Percentiles rank a stretch among this genome's conserved stretches.
phyloP scores from a whole-genome alignment of 441 rosid species.

The Gossypium schwendimanii region DNA sequence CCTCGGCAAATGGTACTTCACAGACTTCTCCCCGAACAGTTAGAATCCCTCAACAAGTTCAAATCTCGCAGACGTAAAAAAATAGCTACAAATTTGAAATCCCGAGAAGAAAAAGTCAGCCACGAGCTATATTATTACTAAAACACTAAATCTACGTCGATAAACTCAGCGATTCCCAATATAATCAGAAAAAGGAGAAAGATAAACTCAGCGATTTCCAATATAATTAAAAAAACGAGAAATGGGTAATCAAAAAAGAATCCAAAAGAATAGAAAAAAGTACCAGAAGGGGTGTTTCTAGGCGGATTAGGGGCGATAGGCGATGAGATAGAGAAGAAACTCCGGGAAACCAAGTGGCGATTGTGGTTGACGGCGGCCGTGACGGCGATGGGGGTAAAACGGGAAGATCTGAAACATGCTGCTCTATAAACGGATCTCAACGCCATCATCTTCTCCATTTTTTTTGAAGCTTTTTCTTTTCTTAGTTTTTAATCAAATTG shows the following conservation, averaged over 20 bases:
- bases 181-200: neutral
- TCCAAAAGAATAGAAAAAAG: neutral
- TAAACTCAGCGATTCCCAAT: neutral
- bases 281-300: constrained; percentile 31
- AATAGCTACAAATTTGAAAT: neutral
- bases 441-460: constrained; percentile 35
- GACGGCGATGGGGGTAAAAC: constrained; percentile 20
- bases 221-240: neutral
- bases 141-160: neutral
- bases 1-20: no score
- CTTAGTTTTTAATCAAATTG: constrained; percentile 19
- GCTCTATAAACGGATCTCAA: constrained; percentile 53
- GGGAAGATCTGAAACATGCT: constrained; percentile 29
- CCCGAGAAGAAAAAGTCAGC: neutral
- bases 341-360: constrained; percentile 32
- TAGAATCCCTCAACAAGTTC: no score
- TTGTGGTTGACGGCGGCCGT: constrained; percentile 13
- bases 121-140: neutral
- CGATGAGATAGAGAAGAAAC: constrained; percentile 30
- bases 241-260: neutral
- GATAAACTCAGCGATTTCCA: neutral
- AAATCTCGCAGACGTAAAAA: no score
- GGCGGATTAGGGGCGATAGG: constrained; percentile 29
- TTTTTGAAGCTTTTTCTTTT: neutral
- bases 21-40: no score